Evolutionary conservation across 352 stramenopile genomes (phyloP).

Genomic region (Pythium pyrilobum): DNA sequence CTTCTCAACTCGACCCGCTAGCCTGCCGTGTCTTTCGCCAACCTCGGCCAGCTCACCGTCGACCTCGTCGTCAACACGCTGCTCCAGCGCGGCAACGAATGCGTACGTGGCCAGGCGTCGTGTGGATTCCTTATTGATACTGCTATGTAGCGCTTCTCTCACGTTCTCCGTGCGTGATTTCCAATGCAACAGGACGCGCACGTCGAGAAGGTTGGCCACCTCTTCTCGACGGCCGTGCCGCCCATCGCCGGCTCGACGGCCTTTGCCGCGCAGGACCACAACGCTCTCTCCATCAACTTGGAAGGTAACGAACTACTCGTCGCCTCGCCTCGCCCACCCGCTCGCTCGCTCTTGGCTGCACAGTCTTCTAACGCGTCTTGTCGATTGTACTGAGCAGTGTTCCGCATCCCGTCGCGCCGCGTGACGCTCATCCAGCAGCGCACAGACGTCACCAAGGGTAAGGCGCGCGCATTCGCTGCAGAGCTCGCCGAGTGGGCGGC

Average conservation of each 20-base stretch:
- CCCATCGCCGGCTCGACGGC: constrained; percentile 56
- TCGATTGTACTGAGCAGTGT: constrained; percentile 31
- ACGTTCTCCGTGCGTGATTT: neutral
- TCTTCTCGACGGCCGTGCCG: constrained; percentile 54
- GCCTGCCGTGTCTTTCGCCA: constrained; percentile 76
- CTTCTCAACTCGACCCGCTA: constrained; percentile 10
- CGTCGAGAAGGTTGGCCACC: constrained; percentile 44
- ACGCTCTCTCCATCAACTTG: constrained; percentile 67
- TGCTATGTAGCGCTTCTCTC: neutral
- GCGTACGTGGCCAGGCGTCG: constrained; percentile 25
- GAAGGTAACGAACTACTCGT: constrained; percentile 44
- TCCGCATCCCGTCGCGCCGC: constrained; percentile 50
- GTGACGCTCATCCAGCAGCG: constrained; percentile 77
- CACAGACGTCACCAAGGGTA: constrained; percentile 40
- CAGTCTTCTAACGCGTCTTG: no score
- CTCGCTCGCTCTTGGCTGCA: no score
- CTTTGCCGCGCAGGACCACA: constrained; percentile 34
- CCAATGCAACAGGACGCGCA: constrained; percentile 25
- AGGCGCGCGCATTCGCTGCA: constrained; percentile 35
- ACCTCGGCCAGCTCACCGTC: constrained; percentile 73
- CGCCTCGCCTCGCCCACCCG: no score
- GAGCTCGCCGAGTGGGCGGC: constrained; percentile 59
- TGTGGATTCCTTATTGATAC: neutral
- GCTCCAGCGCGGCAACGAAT: constrained; percentile 36
- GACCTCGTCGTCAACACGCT: constrained; percentile 76